phyloP scores from a whole-genome alignment of 352 stramenopile genomes.

The Peronospora belbahrii region DNA sequence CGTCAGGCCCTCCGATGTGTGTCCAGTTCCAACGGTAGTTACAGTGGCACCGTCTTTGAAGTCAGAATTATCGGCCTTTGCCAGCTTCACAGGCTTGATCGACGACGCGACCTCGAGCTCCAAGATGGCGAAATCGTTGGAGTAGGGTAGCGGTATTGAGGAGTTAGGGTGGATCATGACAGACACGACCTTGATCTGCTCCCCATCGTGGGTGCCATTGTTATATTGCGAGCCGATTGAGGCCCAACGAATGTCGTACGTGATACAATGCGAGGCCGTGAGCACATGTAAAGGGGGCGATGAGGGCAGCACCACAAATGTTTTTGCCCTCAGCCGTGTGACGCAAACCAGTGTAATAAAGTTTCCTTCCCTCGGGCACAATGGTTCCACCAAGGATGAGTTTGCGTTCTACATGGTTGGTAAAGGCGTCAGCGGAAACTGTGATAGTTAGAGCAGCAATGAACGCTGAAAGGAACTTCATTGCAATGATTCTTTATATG shows the following conservation, averaged over 20 bases:
- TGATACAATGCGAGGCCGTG: slow-evolving; percentile 39
- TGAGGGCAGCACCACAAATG: slow-evolving; percentile 33
- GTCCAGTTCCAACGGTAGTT: slow-evolving; percentile 20
- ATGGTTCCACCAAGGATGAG: slow-evolving; percentile 44
- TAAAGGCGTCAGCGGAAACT: not conserved
- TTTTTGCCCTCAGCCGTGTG: slow-evolving; percentile 20
- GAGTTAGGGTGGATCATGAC: slow-evolving; percentile 47
- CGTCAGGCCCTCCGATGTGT: slow-evolving; percentile 13
- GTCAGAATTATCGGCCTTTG: slow-evolving; percentile 18
- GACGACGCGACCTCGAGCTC: slow-evolving; percentile 32
- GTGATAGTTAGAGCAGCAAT: slow-evolving; percentile 5
- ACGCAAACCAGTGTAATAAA: slow-evolving; percentile 31
- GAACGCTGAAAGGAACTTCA: slow-evolving; percentile 20
- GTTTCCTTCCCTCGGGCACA: slow-evolving; percentile 32
- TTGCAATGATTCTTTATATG: not conserved
- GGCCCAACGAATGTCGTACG: slow-evolving; percentile 33
- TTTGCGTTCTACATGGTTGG: slow-evolving; percentile 12
- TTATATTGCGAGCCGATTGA: slow-evolving; percentile 51
- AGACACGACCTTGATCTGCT: slow-evolving; percentile 40
- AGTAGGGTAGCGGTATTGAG: slow-evolving; percentile 13
- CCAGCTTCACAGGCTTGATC: slow-evolving; percentile 29
- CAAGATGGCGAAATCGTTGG: slow-evolving; percentile 53
- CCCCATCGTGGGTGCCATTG: slow-evolving; percentile 33
- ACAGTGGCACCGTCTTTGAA: slow-evolving; percentile 23
- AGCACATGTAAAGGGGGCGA: slow-evolving; percentile 36